These are phyloP conservation scores for Ciborinia camelliae DNA, from an alignment of 2,329 filamentous ascomycete genomes.

Conservation along the genomic window DNA sequence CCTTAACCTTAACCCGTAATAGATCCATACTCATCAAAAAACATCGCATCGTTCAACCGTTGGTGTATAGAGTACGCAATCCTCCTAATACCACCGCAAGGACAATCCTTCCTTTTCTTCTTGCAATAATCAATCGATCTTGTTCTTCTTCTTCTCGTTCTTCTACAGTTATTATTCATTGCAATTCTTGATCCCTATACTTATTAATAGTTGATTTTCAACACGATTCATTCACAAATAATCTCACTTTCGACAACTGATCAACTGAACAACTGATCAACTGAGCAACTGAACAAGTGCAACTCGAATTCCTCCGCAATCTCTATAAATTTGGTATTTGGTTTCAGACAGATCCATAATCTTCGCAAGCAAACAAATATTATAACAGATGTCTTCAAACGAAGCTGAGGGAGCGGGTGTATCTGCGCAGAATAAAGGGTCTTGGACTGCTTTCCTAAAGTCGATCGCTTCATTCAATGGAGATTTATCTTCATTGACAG, in stretches of 20 bases:
- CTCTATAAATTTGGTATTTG: constrained; percentile 8
- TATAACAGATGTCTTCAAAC: constrained; percentile 30
- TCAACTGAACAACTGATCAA: too few relatives aligned
- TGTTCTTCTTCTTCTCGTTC: background rate
- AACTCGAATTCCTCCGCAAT: background rate
- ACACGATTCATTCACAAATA: background rate
- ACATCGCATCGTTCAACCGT: background rate
- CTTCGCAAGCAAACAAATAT: background rate
- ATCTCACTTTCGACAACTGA: background rate
- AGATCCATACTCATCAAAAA: background rate
- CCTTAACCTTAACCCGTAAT: too few relatives aligned
- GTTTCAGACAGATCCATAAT: constrained; percentile 1
- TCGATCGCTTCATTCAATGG: constrained; percentile 81
- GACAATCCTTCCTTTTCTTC: constrained; percentile 1
- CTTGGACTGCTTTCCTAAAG: constrained; percentile 40
- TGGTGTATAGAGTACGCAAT: background rate
- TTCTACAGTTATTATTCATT: background rate
- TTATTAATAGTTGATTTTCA: background rate
- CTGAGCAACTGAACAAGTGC: background rate
- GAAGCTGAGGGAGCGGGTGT: constrained; percentile 36
- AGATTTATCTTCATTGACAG: constrained; percentile 75
- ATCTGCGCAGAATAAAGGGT: constrained; percentile 35
- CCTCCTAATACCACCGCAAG: background rate
- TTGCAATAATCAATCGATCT: background rate
- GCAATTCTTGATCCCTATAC: background rate